Conservation (phyloP, 345 rosid genomes). For the Populus alba region DNA sequence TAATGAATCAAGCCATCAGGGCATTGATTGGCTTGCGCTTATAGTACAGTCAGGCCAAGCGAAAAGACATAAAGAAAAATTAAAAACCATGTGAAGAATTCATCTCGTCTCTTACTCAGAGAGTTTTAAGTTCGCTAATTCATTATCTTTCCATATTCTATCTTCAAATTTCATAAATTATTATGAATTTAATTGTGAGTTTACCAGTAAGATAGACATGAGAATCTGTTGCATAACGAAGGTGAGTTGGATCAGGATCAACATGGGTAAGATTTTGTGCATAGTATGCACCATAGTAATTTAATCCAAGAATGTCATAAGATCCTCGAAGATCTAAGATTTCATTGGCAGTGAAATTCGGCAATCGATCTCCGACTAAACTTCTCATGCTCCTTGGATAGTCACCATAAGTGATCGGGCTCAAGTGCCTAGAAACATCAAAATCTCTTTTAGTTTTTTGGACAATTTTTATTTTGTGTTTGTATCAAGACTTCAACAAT, state of each 20-base stretch:
- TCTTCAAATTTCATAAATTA: too few species aligned
- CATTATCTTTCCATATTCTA: background rate
- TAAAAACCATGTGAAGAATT: too few species aligned
- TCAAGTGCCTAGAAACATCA: background rate
- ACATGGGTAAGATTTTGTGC: background rate
- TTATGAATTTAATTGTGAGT: background rate
- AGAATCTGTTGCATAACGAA: background rate
- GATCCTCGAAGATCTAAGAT: background rate
- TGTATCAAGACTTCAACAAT: background rate
- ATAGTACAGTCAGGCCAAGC: too few species aligned
- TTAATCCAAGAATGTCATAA: conserved; percentile 14
- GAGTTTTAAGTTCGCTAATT: background rate
- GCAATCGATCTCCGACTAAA: conserved; percentile 9
- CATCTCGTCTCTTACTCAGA: background rate
- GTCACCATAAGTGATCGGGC: conserved; percentile 11
- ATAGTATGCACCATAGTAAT: conserved; percentile 13
- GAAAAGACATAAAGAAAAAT: too few species aligned
- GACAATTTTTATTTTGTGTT: background rate
- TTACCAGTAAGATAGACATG: background rate
- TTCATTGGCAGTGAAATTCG: background rate
- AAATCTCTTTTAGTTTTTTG: too few species aligned
- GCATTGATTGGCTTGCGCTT: too few species aligned
- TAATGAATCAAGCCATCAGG: too few species aligned
- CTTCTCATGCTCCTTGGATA: conserved; percentile 15
- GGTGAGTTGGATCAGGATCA: background rate